A percentile compares a stretch with the other conserved stretches of the same genome.
Conservation (phyloP, 352 stramenopile species). For the Phytophthora sp. region DNA sequence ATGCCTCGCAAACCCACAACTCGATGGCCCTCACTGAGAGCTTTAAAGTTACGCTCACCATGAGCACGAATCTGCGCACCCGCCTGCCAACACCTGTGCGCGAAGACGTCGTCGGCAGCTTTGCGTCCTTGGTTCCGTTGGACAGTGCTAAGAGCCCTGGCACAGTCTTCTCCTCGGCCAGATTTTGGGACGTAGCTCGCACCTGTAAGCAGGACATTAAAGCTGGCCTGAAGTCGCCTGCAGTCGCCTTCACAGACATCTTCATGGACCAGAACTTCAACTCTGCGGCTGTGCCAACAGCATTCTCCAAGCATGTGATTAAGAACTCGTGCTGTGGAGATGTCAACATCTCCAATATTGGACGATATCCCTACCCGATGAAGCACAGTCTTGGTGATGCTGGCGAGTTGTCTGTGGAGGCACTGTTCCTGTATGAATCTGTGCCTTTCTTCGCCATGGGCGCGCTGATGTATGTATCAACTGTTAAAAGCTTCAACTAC, state of each 20-base stretch:
- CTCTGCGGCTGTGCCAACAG: slow-evolving; percentile 10
- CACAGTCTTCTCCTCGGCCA: slow-evolving; percentile 3
- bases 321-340: slow-evolving; percentile 32
- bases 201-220: slow-evolving; percentile 30
- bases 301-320: slow-evolving; percentile 27
- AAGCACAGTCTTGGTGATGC: slow-evolving; percentile 14
- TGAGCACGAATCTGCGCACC: slow-evolving; percentile 32
- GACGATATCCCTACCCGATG: slow-evolving; percentile 28
- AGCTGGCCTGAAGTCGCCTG: slow-evolving; percentile 13
- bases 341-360: slow-evolving; percentile 43
- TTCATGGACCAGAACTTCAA: slow-evolving; percentile 38
- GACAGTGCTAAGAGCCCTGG: slow-evolving; percentile 13
- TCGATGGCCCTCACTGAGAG: slow-evolving; percentile 15
- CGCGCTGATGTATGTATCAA: slow-evolving; percentile 50
- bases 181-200: slow-evolving; percentile 60
- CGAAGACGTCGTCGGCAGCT: slow-evolving; percentile 36
- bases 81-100: slow-evolving; percentile 19
- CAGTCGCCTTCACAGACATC: slow-evolving; percentile 26
- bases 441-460: slow-evolving; percentile 54
- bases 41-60: slow-evolving; percentile 25
- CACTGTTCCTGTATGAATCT: slow-evolving; percentile 56
- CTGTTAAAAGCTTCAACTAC: slow-evolving; percentile 60
- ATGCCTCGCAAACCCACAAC: slow-evolving; percentile 9
- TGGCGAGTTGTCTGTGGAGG: slow-evolving; percentile 38
- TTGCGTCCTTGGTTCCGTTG: slow-evolving; percentile 24